Percentiles rank a stretch among this genome's conserved stretches.
Evolutionary conservation across 768 basidiomycete genomes (phyloP).

Genomic region (Kwoniella mangroviensis): DNA sequence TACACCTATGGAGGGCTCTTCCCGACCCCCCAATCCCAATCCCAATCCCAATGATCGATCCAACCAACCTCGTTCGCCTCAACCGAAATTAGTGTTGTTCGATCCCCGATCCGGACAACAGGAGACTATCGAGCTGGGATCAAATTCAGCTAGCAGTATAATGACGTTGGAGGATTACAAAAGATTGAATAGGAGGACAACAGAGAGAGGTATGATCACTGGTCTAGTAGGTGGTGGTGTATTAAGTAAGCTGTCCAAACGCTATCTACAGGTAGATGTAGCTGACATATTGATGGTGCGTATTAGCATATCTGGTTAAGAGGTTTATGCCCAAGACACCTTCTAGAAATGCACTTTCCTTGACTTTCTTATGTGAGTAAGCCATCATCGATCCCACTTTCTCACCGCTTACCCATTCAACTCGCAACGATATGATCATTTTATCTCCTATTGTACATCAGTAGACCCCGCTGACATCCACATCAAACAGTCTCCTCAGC

Average conservation of each 20-base stretch:
- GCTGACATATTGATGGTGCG: background rate
- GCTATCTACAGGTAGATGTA: background rate
- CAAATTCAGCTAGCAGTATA: slow-evolving; percentile 24
- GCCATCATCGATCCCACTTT: background rate
- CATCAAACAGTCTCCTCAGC: slow-evolving; percentile 32
- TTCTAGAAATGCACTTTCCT: slow-evolving; percentile 28
- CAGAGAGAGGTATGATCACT: slow-evolving; percentile 29
- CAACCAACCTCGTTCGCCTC: slow-evolving; percentile 15
- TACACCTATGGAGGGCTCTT: slow-evolving; percentile 5
- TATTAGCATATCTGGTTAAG: slow-evolving; percentile 25
- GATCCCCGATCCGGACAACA: slow-evolving; percentile 25
- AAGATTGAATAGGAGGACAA: slow-evolving; percentile 24
- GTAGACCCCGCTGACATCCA: background rate
- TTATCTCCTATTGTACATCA: background rate
- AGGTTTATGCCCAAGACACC: slow-evolving; percentile 29
- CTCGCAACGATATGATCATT: too few relatives aligned
- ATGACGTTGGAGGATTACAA: slow-evolving; percentile 34
- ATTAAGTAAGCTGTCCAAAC: slow-evolving; percentile 16
- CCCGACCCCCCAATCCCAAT: slow-evolving; percentile 3
- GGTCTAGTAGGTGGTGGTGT: slow-evolving; percentile 33
- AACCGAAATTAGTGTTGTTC: slow-evolving; percentile 23
- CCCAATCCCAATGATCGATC: slow-evolving; percentile 18
- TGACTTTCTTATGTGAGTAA: slow-evolving; percentile 31
- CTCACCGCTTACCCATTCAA: background rate
- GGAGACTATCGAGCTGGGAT: slow-evolving; percentile 24